These are phyloP conservation scores for Metschnikowia lochheadii DNA, from an alignment of 805 yeast species.

Conservation along the genomic window DNA sequence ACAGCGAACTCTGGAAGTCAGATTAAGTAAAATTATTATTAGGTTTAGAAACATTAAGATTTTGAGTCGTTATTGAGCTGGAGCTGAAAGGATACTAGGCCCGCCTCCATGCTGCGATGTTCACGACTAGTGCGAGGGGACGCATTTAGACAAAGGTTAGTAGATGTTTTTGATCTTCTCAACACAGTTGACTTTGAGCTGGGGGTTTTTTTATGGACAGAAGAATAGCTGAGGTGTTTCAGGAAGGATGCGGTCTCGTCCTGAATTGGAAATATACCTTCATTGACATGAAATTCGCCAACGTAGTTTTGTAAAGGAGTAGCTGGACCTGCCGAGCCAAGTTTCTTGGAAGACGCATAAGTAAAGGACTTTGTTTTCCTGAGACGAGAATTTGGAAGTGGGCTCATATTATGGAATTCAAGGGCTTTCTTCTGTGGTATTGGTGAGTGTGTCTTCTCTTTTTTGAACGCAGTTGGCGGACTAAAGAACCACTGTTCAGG, in stretches of 20 bases:
- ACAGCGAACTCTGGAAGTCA: not conserved
- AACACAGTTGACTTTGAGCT: conserved; percentile 6
- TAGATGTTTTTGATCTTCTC: conserved; percentile 10
- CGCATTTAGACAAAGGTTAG: conserved; percentile 7
- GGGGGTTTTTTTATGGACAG: conserved; percentile 8
- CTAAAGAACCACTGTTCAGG: not conserved
- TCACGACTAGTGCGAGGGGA: conserved; percentile 10
- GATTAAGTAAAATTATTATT: not conserved
- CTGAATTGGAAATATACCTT: conserved; percentile 13
- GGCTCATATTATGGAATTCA: not conserved
- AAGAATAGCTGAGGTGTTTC: conserved; percentile 10
- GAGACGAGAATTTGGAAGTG: not conserved
- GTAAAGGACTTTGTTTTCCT: conserved; percentile 10
- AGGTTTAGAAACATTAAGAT: not conserved
- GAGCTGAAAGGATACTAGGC: conserved; percentile 26
- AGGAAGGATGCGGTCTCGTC: conserved; percentile 15
- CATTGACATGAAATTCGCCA: conserved; percentile 14
- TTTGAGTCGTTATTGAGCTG: conserved; percentile 9
- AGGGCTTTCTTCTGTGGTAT: not conserved
- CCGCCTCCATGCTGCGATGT: conserved; percentile 25
- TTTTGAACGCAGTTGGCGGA: not conserved
- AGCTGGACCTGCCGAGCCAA: conserved; percentile 5
- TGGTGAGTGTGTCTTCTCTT: not conserved
- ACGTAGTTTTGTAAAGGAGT: conserved; percentile 17
- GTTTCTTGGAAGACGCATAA: conserved; percentile 1